Evolutionary conservation across 176 grass and related monocot species (phyloP).

Genomic region (Carex littledalei): DNA sequence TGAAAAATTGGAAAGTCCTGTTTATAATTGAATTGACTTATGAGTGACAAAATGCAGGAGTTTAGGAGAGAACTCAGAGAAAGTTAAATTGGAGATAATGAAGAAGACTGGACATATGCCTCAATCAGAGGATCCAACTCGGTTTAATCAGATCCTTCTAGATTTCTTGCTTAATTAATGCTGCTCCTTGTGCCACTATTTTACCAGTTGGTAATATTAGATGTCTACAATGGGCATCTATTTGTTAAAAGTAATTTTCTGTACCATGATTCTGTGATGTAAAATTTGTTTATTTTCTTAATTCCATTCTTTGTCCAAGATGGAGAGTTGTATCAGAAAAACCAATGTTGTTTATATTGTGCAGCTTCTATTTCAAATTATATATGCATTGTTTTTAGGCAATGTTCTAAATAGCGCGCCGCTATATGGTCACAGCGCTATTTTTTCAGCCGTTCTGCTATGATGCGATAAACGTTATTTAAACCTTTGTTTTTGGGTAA

Average conservation of each 20-base stretch:
- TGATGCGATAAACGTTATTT: too few relatives aligned
- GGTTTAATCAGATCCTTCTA: slow-evolving; percentile 54
- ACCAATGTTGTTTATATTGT: too few relatives aligned
- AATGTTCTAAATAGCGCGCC: too few relatives aligned
- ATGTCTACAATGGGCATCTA: not conserved
- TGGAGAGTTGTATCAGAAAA: not conserved
- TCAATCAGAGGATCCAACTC: slow-evolving; percentile 54
- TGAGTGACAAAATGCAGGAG: slow-evolving; percentile 26
- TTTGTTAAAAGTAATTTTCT: not conserved
- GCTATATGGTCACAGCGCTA: too few relatives aligned
- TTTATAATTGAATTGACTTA: not conserved
- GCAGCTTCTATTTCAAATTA: too few relatives aligned
- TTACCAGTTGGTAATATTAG: not conserved
- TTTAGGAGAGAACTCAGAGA: slow-evolving; percentile 40
- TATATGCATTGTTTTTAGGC: too few relatives aligned
- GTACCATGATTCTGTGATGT: not conserved
- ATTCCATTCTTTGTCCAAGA: not conserved
- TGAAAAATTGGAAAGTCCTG: not conserved
- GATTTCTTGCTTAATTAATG: slow-evolving; percentile 45
- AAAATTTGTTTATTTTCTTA: not conserved
- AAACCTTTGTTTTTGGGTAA: too few relatives aligned
- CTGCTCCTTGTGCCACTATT: slow-evolving; percentile 24
- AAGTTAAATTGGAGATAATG: slow-evolving; percentile 46
- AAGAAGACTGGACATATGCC: slow-evolving; percentile 59
- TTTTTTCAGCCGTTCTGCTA: too few relatives aligned